A percentile compares a stretch with the other conserved stretches of the same genome.
phyloP scores from a whole-genome alignment of 2,329 filamentous ascomycete genomes.

The Alternaria hordeiaustralica region DNA sequence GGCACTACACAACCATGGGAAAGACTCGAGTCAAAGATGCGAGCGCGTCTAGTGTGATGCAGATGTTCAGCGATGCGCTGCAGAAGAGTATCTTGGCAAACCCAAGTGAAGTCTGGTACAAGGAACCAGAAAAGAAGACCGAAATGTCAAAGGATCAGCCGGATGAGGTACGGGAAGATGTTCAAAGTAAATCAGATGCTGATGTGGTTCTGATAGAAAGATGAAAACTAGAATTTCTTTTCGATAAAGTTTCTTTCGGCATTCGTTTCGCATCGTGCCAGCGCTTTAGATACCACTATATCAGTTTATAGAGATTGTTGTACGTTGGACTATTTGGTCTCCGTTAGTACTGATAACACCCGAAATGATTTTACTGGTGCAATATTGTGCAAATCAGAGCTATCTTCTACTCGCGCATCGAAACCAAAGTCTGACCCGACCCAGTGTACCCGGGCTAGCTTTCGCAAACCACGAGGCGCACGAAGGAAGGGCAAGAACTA shows the following conservation, averaged over 20 bases:
- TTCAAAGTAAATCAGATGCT: neutral
- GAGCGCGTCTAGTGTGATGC: slow-evolving; percentile 17
- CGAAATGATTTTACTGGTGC: neutral
- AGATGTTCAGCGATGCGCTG: slow-evolving; percentile 16
- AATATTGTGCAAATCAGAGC: slow-evolving; percentile 12
- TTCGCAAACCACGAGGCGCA: slow-evolving; percentile 14
- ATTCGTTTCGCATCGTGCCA: neutral
- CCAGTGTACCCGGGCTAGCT: slow-evolving; percentile 12
- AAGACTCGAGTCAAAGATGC: slow-evolving; percentile 20
- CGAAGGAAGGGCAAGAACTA: neutral
- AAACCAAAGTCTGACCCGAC: slow-evolving; percentile 1
- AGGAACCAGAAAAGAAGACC: slow-evolving; percentile 12
- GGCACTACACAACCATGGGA: slow-evolving; percentile 34
- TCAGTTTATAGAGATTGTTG: neutral
- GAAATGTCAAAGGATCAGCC: neutral
- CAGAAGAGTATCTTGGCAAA: slow-evolving; percentile 15
- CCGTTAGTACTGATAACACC: neutral
- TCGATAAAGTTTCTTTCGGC: neutral
- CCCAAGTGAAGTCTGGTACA: slow-evolving; percentile 13
- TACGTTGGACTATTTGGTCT: neutral
- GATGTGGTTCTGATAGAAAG: neutral
- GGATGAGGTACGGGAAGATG: neutral
- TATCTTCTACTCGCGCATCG: slow-evolving; percentile 25
- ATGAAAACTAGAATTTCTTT: neutral
- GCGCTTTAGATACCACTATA: neutral